phyloP scores from a whole-genome alignment of 257 asterid species.

The Plantago ovata region DNA sequence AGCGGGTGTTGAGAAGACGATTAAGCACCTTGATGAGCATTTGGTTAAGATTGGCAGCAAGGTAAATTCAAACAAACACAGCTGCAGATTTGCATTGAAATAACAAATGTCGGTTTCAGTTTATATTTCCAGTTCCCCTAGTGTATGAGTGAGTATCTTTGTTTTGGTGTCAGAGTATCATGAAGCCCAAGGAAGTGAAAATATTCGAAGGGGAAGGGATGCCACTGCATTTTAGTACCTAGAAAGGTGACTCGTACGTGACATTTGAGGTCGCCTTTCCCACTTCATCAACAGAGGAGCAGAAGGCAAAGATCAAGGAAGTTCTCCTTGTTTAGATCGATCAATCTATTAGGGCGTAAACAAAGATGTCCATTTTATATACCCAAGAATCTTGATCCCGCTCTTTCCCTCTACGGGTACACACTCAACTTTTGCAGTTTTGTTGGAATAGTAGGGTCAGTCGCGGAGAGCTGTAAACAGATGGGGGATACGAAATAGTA shows the following conservation, averaged over 20 bases:
- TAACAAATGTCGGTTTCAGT: not conserved
- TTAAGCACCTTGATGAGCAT: constrained; percentile 92
- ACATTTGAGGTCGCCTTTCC: constrained; percentile 92
- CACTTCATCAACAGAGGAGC: constrained; percentile 59
- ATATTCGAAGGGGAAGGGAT: constrained; percentile 91
- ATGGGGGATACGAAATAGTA: not conserved
- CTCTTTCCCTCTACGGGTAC: not conserved
- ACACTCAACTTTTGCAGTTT: not conserved
- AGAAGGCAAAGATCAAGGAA: constrained; percentile 75
- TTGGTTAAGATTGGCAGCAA: constrained; percentile 74
- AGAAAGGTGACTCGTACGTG: constrained; percentile 79
- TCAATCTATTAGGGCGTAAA: constrained; percentile 4
- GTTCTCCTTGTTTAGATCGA: constrained; percentile 43
- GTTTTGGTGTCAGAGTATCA: constrained; percentile 60
- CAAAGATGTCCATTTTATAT: not conserved
- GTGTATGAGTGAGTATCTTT: not conserved
- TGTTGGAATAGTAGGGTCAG: constrained; percentile 5
- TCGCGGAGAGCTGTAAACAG: not conserved
- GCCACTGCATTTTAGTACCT: constrained; percentile 79
- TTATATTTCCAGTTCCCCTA: not conserved
- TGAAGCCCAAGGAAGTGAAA: constrained; percentile 85
- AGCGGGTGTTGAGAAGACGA: constrained; percentile 90
- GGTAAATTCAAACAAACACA: constrained; percentile 34
- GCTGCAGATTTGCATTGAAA: not conserved
- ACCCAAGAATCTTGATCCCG: not conserved